A percentile compares a stretch with the other conserved stretches of the same genome.
Evolutionary conservation across 2,329 filamentous ascomycete genomes (phyloP).

Genomic region (Colletotrichum sojae): DNA sequence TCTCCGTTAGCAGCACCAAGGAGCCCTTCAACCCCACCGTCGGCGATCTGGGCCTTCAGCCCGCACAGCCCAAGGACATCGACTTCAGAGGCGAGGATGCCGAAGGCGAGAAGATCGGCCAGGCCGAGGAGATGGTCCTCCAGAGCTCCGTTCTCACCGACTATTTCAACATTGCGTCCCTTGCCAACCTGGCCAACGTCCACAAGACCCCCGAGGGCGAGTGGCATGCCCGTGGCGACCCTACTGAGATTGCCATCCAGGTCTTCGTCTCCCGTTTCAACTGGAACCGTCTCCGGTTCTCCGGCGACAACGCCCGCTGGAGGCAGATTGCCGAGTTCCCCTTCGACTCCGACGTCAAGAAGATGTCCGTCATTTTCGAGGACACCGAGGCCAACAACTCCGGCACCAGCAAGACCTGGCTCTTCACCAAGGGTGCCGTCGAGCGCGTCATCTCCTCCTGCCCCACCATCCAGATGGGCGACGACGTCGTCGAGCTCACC

Average conservation of each 20-base stretch:
- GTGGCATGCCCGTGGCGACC: constrained; percentile 77
- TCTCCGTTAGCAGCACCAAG: constrained; percentile 63
- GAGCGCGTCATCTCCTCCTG: constrained; percentile 78
- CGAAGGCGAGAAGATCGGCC: constrained; percentile 45
- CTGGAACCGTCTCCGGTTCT: constrained; percentile 69
- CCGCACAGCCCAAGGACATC: constrained; percentile 54
- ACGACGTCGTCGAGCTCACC: constrained; percentile 62
- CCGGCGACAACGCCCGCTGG: constrained; percentile 66
- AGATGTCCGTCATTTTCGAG: constrained; percentile 80
- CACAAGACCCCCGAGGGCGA: constrained; percentile 65
- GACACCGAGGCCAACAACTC: constrained; percentile 50
- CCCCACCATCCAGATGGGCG: constrained; percentile 62
- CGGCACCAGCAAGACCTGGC: constrained; percentile 53
- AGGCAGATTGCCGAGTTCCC: constrained; percentile 77
- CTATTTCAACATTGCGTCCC: constrained; percentile 74
- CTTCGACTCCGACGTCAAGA: constrained; percentile 82
- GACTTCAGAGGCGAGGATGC: constrained; percentile 46
- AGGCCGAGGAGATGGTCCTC: constrained; percentile 53
- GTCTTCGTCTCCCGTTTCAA: constrained; percentile 80
- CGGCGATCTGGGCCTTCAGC: constrained; percentile 60
- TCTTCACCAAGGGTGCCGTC: constrained; percentile 78
- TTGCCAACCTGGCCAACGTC: constrained; percentile 76
- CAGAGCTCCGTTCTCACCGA: constrained; percentile 59
- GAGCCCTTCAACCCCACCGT: constrained; percentile 71
- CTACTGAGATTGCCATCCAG: constrained; percentile 81